These are phyloP conservation scores for Linanthus parryae DNA, from an alignment of 148 eudicot genomes.

Conservation along the genomic window DNA sequence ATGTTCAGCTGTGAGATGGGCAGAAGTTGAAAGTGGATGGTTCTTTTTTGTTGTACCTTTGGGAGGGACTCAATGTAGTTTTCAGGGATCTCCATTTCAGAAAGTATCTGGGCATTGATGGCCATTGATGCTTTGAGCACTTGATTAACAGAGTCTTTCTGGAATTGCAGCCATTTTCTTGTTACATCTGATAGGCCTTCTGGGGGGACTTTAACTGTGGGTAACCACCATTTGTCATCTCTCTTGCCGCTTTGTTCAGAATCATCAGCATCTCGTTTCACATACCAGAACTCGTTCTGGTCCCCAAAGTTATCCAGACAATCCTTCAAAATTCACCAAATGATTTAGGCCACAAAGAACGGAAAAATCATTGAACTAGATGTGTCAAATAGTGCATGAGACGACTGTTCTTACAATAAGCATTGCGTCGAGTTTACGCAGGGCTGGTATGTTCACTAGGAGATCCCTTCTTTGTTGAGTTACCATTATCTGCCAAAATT, in stretches of 20 bases:
- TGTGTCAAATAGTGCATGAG: background rate
- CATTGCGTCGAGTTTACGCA: conserved; percentile 81
- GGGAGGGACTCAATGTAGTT: conserved; percentile 75
- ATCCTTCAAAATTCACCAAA: conserved; percentile 30
- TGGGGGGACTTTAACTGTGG: conserved; percentile 66
- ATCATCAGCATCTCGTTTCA: conserved; percentile 52
- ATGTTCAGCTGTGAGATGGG: no score
- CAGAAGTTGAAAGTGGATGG: no score
- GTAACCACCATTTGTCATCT: conserved; percentile 84
- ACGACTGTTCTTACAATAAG: conserved; percentile 54
- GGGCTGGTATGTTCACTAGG: conserved; percentile 68
- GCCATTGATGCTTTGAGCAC: conserved; percentile 93
- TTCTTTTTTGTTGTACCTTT: conserved; percentile 36
- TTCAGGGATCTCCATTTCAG: conserved; percentile 85
- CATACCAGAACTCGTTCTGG: conserved; percentile 60
- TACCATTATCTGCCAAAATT: conserved; percentile 56
- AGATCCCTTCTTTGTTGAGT: conserved; percentile 81
- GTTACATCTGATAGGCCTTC: conserved; percentile 58
- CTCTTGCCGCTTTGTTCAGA: conserved; percentile 43
- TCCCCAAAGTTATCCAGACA: conserved; percentile 67
- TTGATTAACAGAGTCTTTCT: conserved; percentile 80
- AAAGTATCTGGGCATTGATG: conserved; percentile 73
- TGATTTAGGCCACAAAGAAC: background rate
- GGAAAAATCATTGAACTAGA: background rate
- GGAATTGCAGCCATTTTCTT: conserved; percentile 60